phyloP scores from a whole-genome alignment of 2,329 filamentous ascomycete species.

The Aspergillus floridensis region DNA sequence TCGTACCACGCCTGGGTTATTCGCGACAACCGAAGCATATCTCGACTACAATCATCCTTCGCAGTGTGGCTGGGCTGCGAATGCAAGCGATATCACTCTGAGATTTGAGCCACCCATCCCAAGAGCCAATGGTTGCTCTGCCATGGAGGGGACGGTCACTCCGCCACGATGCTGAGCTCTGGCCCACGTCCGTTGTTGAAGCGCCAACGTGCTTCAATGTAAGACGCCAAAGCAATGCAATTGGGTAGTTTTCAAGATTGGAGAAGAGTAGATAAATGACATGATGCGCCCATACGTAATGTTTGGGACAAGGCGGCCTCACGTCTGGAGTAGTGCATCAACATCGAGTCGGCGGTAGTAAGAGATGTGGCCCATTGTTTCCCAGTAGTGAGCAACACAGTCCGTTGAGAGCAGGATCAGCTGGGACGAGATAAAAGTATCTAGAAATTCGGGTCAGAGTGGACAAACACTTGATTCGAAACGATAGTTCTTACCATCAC shows the following conservation, averaged over 20 bases:
- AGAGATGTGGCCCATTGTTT: slow-evolving; percentile 49
- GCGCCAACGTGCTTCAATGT: neutral
- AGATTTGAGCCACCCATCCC: no score
- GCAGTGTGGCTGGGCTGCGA: neutral
- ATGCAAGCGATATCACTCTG: no score
- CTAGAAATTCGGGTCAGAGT: slow-evolving; percentile 19
- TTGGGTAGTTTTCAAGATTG: neutral
- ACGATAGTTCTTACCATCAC: slow-evolving; percentile 57
- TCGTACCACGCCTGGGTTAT: neutral
- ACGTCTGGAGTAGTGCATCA: slow-evolving; percentile 36
- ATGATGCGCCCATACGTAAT: slow-evolving; percentile 13
- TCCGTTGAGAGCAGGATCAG: slow-evolving; percentile 77
- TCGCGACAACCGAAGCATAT: neutral
- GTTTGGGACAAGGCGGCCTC: slow-evolving; percentile 3
- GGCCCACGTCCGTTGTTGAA: neutral
- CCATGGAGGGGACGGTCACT: neutral
- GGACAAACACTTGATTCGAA: slow-evolving; percentile 1
- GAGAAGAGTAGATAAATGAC: neutral
- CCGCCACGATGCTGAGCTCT: neutral
- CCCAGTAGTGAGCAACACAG: slow-evolving; percentile 78
- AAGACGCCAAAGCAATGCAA: neutral
- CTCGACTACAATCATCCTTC: neutral
- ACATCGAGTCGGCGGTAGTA: slow-evolving; percentile 46
- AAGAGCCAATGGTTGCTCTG: neutral
- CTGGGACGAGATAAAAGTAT: slow-evolving; percentile 66